A percentile compares a stretch with the other conserved stretches of the same genome.
These are phyloP conservation scores for Suillus variegatus DNA, from an alignment of 768 basidiomycete genomes.

Conservation along the genomic window DNA sequence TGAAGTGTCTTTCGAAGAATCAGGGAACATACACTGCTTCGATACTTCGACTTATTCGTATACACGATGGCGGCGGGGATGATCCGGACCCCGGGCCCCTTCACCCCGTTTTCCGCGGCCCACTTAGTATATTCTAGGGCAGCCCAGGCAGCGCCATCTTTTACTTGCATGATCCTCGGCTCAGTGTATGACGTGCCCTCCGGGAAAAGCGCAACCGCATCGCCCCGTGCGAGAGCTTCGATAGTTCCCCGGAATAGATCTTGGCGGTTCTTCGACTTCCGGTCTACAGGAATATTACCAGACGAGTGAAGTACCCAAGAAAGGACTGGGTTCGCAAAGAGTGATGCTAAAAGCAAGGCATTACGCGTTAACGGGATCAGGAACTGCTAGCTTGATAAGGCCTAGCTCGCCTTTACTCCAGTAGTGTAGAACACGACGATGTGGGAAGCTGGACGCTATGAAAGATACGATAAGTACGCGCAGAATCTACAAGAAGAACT, in stretches of 20 bases:
- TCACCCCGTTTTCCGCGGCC: slow-evolving; percentile 56
- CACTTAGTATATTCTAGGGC: slow-evolving; percentile 91
- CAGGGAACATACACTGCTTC: slow-evolving; percentile 71
- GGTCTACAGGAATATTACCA: slow-evolving; percentile 97
- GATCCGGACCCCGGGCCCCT: slow-evolving; percentile 52
- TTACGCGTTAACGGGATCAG: slow-evolving; percentile 10
- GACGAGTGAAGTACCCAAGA: slow-evolving; percentile 79
- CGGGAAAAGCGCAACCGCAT: slow-evolving; percentile 90
- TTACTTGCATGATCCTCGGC: slow-evolving; percentile 88
- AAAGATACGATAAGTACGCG: slow-evolving; percentile 20
- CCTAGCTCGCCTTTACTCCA: slow-evolving; percentile 80
- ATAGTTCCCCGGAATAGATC: slow-evolving; percentile 88
- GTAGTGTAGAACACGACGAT: slow-evolving; percentile 80
- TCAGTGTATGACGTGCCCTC: slow-evolving; percentile 95
- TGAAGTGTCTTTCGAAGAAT: slow-evolving; percentile 21
- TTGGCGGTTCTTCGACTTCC: slow-evolving; percentile 91
- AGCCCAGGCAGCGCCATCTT: slow-evolving; percentile 94
- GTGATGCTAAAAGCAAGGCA: slow-evolving; percentile 46
- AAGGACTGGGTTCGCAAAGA: slow-evolving; percentile 80
- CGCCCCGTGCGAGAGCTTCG: slow-evolving; percentile 75
- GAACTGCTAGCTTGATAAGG: slow-evolving; percentile 7
- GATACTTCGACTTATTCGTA: slow-evolving; percentile 94
- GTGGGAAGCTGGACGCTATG: slow-evolving; percentile 79
- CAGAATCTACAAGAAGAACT: slow-evolving; percentile 14
- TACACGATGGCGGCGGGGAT: slow-evolving; percentile 91